Conservation (phyloP, 176 grass and related monocot genomes). For the Aegilops speltoides region DNA sequence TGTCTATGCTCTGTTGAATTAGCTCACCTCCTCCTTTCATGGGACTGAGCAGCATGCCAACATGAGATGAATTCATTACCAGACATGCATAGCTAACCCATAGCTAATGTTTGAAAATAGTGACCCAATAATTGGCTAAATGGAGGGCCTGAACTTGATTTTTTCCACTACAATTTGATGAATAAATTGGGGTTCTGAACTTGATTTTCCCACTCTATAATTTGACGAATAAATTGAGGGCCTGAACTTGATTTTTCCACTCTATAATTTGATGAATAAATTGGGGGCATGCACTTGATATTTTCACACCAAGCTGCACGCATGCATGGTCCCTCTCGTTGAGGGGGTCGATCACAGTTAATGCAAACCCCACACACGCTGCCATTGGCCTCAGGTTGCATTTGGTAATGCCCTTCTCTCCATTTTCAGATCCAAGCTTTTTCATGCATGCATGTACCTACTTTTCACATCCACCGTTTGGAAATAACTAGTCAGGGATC, state of each 20-base stretch:
- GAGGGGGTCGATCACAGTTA: neutral
- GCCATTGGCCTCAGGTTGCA: neutral
- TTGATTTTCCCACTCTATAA: too few species aligned
- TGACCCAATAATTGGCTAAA: too few species aligned
- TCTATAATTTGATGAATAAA: neutral
- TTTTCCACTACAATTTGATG: too few species aligned
- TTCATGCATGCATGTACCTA: neutral
- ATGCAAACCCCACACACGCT: constrained; percentile 1
- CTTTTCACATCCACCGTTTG: neutral
- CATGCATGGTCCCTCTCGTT: neutral
- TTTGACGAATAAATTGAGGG: too few species aligned
- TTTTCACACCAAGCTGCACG: neutral
- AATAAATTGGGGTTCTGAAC: too few species aligned
- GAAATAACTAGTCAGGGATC: neutral
- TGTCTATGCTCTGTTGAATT: neutral
- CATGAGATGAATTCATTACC: neutral
- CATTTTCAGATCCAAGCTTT: constrained; percentile 6
- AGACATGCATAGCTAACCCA: too few species aligned
- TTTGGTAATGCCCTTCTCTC: neutral
- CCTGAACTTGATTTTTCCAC: neutral
- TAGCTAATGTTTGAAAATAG: too few species aligned
- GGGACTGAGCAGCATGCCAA: neutral
- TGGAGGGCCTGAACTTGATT: too few species aligned
- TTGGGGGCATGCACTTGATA: neutral
- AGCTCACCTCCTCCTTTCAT: neutral